These are phyloP conservation scores for Arachis monticola DNA, from an alignment of 331 rosid species.

Conservation along the genomic window DNA sequence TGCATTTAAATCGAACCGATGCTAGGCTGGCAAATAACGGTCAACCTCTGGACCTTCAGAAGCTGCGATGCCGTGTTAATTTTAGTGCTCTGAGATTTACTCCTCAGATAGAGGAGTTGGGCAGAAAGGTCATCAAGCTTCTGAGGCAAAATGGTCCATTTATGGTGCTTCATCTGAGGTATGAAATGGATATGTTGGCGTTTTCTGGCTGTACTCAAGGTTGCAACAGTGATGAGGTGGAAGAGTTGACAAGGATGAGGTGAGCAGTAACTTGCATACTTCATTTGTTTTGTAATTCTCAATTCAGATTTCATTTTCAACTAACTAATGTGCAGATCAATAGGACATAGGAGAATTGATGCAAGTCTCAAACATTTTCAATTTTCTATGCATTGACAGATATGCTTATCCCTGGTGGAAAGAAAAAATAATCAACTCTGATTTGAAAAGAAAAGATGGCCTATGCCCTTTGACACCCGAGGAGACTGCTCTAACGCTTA, in stretches of 20 bases:
- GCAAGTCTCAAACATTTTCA: constrained; percentile 22
- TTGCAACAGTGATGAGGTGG: constrained; percentile 81
- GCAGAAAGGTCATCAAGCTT: constrained; percentile 76
- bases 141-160: constrained; percentile 75
- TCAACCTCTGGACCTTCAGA: constrained; percentile 79
- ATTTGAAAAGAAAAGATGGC: constrained; percentile 91
- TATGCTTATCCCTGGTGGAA: constrained; percentile 98
- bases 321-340: background rate
- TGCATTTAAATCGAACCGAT: constrained; percentile 87
- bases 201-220: constrained; percentile 96
- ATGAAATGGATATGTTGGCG: constrained; percentile 96
- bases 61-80: constrained; percentile 86
- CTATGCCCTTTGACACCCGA: constrained; percentile 90
- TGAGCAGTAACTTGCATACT: constrained; percentile 37
- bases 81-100: constrained; percentile 82
- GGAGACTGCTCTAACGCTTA: constrained; percentile 82
- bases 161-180: constrained; percentile 87
- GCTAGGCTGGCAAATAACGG: constrained; percentile 88
- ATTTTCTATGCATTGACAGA: constrained; percentile 51
- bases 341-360: constrained; percentile 10
- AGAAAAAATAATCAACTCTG: constrained; percentile 86
- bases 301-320: background rate
- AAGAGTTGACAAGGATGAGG: constrained; percentile 96
- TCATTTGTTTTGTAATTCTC: constrained; percentile 23
- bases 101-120: constrained; percentile 87